phyloP scores from a whole-genome alignment of 2,329 filamentous ascomycete species.

The Endothia cerciana region DNA sequence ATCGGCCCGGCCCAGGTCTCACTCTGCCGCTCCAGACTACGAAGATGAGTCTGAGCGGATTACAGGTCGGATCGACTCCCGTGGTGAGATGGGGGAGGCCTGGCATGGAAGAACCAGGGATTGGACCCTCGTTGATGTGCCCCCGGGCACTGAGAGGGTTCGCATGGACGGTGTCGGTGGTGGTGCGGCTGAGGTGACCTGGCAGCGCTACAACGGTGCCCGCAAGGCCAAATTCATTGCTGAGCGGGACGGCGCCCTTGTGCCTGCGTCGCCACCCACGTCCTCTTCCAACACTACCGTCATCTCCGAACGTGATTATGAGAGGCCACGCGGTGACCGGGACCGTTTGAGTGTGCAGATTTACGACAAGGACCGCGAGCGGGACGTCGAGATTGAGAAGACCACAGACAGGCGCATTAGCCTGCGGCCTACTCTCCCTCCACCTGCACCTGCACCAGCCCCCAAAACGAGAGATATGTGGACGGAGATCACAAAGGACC shows the following conservation, averaged over 20 bases:
- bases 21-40: slow-evolving; percentile 58
- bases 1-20: slow-evolving; percentile 52
- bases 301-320: slow-evolving; percentile 33
- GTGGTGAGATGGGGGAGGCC: slow-evolving; percentile 73
- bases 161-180: slow-evolving; percentile 79
- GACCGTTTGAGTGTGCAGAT: slow-evolving; percentile 52
- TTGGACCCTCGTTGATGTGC: slow-evolving; percentile 84
- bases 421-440: slow-evolving; percentile 42
- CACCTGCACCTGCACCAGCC: slow-evolving; percentile 39
- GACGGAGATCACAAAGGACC: slow-evolving; percentile 96
- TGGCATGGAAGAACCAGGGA: slow-evolving; percentile 73
- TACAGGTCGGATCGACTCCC: slow-evolving; percentile 57
- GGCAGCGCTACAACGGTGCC: slow-evolving; percentile 79
- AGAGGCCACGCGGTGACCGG: slow-evolving; percentile 39
- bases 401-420: slow-evolving; percentile 54
- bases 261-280: slow-evolving; percentile 42
- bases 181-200: slow-evolving; percentile 75
- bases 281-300: slow-evolving; percentile 33
- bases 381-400: slow-evolving; percentile 59
- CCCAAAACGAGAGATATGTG: slow-evolving; percentile 70
- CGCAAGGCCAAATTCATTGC: slow-evolving; percentile 74
- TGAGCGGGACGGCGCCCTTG: slow-evolving; percentile 51
- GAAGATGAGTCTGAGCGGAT: slow-evolving; percentile 70
- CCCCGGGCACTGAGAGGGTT: slow-evolving; percentile 81
- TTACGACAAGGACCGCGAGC: slow-evolving; percentile 47